These are phyloP conservation scores for Tetrahymena thermophila DNA, from an alignment of 73 alveolate genomes.

Conservation along the genomic window DNA sequence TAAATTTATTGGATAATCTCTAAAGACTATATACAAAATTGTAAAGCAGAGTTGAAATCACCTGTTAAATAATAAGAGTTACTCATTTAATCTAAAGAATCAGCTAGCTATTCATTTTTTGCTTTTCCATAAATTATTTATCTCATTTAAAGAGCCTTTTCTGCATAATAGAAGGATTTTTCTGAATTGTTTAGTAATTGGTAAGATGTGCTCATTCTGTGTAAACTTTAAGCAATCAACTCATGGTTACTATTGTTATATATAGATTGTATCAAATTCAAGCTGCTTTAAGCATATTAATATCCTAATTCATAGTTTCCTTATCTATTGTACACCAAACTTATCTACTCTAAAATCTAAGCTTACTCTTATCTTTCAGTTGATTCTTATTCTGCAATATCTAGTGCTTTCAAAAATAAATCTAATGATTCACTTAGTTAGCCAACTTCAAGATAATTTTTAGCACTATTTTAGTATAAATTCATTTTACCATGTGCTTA, in stretches of 20 bases:
- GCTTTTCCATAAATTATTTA: background rate
- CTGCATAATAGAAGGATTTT: background rate
- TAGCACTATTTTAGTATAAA: background rate
- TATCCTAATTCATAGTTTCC: background rate
- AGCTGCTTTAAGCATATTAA: background rate
- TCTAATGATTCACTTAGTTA: background rate
- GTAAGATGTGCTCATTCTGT: background rate
- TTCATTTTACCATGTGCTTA: background rate
- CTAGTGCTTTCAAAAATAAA: background rate
- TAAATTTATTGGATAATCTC: background rate
- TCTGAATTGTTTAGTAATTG: background rate
- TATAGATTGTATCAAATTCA: background rate
- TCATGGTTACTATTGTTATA: background rate
- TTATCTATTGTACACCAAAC: background rate
- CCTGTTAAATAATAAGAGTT: background rate
- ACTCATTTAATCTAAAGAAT: background rate
- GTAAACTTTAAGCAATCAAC: background rate
- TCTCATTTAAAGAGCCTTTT: background rate
- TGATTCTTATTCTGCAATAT: background rate
- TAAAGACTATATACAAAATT: background rate
- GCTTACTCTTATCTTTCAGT: background rate
- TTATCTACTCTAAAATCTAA: background rate
- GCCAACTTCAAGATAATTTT: background rate
- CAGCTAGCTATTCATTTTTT: background rate
- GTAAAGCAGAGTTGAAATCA: background rate